Evolutionary conservation across 768 basidiomycete genomes (phyloP).

Genomic region (Hericium coralloides): DNA sequence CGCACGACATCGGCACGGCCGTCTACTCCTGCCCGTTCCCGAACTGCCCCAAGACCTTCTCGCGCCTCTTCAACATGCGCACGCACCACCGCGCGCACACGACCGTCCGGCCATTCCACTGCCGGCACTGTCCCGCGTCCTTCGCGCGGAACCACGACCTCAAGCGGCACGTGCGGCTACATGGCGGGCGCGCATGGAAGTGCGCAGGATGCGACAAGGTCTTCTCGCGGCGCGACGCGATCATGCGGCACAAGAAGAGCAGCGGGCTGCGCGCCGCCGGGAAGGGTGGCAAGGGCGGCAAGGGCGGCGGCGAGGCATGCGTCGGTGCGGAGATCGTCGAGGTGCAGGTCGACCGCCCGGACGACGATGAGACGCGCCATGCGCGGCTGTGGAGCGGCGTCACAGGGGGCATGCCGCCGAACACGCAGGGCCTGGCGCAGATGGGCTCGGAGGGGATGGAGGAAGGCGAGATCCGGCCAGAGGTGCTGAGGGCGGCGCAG

Average conservation of each 20-base stretch:
- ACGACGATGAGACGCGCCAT: conserved; percentile 30
- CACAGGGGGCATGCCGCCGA: conserved; percentile 22
- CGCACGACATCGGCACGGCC: conserved; percentile 47
- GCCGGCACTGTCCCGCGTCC: conserved; percentile 57
- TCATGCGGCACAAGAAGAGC: conserved; percentile 68
- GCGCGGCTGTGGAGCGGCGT: conserved; percentile 49
- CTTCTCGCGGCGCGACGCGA: conserved; percentile 71
- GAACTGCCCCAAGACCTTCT: conserved; percentile 60
- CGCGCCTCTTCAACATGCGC: conserved; percentile 59
- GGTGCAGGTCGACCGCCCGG: conserved; percentile 48
- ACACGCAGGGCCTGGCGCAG: background rate
- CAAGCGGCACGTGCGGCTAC: conserved; percentile 66
- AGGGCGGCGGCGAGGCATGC: conserved; percentile 36
- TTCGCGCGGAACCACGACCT: conserved; percentile 76
- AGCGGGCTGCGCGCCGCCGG: conserved; percentile 24
- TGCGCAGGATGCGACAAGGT: conserved; percentile 67
- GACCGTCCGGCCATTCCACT: conserved; percentile 55
- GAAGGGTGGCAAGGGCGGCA: background rate
- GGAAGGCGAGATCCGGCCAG: conserved; percentile 13
- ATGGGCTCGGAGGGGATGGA: background rate
- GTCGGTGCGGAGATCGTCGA: conserved; percentile 42
- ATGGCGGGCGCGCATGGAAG: conserved; percentile 66
- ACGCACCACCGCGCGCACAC: conserved; percentile 64
- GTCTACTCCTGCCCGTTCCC: conserved; percentile 72
- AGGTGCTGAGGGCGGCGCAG: conserved; percentile 11